These are phyloP conservation scores for Ophiostoma angusticollis DNA, from an alignment of 2,329 filamentous ascomycete genomes.

Conservation along the genomic window DNA sequence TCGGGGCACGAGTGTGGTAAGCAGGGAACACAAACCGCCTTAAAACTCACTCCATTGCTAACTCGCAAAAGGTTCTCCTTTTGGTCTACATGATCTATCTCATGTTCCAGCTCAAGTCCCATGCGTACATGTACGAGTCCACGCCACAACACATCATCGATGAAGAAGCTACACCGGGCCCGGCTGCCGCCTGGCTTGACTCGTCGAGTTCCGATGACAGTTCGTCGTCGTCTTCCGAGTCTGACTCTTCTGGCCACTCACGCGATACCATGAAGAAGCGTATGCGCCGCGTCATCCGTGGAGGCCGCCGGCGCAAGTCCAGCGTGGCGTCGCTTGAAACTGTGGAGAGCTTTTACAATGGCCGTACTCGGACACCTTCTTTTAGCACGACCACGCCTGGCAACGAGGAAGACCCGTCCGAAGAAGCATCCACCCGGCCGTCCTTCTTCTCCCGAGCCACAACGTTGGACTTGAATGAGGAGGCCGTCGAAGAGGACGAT, in stretches of 20 bases:
- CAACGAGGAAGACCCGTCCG: slow-evolving; percentile 26
- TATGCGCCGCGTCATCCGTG: slow-evolving; percentile 42
- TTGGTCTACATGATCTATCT: slow-evolving; percentile 75
- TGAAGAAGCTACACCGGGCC: slow-evolving; percentile 76
- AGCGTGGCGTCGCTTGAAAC: slow-evolving; percentile 50
- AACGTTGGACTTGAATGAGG: slow-evolving; percentile 28
- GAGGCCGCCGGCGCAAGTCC: slow-evolving; percentile 39
- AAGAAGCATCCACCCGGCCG: slow-evolving; percentile 26
- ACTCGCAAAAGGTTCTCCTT: slow-evolving; percentile 47
- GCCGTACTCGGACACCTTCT: slow-evolving; percentile 27
- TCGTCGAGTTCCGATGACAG: slow-evolving; percentile 33
- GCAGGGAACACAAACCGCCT: too few relatives aligned
- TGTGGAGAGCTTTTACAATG: slow-evolving; percentile 16
- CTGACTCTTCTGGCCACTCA: slow-evolving; percentile 37
- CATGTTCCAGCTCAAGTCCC: slow-evolving; percentile 82
- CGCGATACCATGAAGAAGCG: slow-evolving; percentile 46
- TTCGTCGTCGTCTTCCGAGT: slow-evolving; percentile 40
- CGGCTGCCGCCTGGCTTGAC: slow-evolving; percentile 70
- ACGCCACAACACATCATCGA: slow-evolving; percentile 89
- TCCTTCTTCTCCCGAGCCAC: slow-evolving; percentile 23
- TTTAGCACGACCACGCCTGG: slow-evolving; percentile 25
- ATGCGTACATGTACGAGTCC: slow-evolving; percentile 83
- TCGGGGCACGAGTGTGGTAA: slow-evolving; percentile 73
- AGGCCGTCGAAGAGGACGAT: slow-evolving; percentile 35
- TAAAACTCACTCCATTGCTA: neutral